Percentiles rank a stretch among this genome's conserved stretches.
These are phyloP conservation scores for Tolypocladium endophyticum DNA, from an alignment of 2,329 filamentous ascomycete species.

Conservation along the genomic window DNA sequence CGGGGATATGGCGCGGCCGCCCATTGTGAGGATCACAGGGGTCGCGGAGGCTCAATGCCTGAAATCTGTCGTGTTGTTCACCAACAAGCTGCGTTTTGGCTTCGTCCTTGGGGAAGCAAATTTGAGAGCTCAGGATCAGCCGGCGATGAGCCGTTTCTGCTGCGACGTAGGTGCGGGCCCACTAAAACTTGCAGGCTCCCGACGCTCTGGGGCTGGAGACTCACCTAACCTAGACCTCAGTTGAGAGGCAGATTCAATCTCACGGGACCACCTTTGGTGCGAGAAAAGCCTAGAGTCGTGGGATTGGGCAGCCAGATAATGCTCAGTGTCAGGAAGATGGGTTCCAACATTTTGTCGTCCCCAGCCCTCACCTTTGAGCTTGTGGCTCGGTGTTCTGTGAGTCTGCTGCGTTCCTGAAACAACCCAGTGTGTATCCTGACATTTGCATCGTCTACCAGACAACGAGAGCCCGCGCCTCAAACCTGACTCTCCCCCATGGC, in stretches of 20 bases:
- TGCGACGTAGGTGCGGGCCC: neutral
- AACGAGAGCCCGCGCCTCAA: conserved; percentile 85
- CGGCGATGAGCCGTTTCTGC: conserved; percentile 18
- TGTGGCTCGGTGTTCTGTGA: conserved; percentile 68
- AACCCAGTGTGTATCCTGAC: conserved; percentile 7
- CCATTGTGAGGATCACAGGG: conserved; percentile 19
- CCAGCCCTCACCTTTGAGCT: conserved; percentile 71
- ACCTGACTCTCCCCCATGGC: conserved; percentile 82
- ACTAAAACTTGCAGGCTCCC: conserved; percentile 2
- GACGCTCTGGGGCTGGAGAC: neutral
- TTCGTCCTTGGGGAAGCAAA: conserved; percentile 13
- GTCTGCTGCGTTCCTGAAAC: conserved; percentile 16
- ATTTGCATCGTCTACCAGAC: conserved; percentile 46
- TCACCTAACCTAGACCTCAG: neutral
- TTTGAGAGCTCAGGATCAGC: conserved; percentile 15
- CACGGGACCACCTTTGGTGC: neutral
- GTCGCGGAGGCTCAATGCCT: conserved; percentile 18
- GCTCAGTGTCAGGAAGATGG: conserved; percentile 32
- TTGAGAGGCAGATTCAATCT: conserved; percentile 2
- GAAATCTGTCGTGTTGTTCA: conserved; percentile 8
- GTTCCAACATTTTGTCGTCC: conserved; percentile 40
- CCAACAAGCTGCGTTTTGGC: neutral
- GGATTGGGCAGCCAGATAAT: conserved; percentile 8
- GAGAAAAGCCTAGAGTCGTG: neutral
- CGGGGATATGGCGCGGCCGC: conserved; percentile 37